phyloP scores from a whole-genome alignment of 2,329 filamentous ascomycete genomes.

The Apiospora hydei region DNA sequence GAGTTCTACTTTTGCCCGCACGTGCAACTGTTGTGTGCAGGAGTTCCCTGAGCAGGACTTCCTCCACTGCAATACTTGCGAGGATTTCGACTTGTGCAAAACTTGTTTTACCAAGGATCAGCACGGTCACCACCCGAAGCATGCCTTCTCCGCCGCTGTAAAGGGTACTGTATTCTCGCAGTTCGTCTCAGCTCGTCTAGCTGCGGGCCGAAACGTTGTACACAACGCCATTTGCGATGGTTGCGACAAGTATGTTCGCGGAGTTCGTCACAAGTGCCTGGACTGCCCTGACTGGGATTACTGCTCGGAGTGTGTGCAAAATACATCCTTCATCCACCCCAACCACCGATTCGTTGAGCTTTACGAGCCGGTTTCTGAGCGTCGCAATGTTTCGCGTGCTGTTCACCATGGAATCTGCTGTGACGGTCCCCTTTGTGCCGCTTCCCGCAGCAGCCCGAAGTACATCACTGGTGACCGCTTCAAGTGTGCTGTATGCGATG shows the following conservation, averaged over 20 bases:
- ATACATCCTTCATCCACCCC: constrained; percentile 74
- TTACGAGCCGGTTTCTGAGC: constrained; percentile 71
- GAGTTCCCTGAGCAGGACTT: constrained; percentile 81
- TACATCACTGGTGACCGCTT: constrained; percentile 91
- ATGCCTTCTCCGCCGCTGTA: constrained; percentile 76
- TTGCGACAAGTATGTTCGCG: constrained; percentile 86
- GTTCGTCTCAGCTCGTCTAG: constrained; percentile 71
- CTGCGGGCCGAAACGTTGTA: constrained; percentile 78
- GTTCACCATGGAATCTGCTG: constrained; percentile 90
- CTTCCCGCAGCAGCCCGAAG: constrained; percentile 58
- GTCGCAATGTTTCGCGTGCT: constrained; percentile 46
- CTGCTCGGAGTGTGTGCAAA: constrained; percentile 77
- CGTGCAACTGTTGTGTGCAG: constrained; percentile 72
- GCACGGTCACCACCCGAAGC: constrained; percentile 91
- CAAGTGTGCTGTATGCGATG: constrained; percentile 96
- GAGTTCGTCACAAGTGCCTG: constrained; percentile 94
- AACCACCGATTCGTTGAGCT: constrained; percentile 89
- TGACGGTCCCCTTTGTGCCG: constrained; percentile 86
- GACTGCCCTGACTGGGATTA: constrained; percentile 98
- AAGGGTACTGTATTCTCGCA: constrained; percentile 67
- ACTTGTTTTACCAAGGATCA: constrained; percentile 76
- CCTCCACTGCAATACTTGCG: constrained; percentile 83
- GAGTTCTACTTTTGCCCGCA: constrained; percentile 52
- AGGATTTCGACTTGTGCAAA: constrained; percentile 93
- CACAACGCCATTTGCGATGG: constrained; percentile 95